Conservation (phyloP, 805 yeast genomes). For the Saccharomycopsis guyanensis region DNA sequence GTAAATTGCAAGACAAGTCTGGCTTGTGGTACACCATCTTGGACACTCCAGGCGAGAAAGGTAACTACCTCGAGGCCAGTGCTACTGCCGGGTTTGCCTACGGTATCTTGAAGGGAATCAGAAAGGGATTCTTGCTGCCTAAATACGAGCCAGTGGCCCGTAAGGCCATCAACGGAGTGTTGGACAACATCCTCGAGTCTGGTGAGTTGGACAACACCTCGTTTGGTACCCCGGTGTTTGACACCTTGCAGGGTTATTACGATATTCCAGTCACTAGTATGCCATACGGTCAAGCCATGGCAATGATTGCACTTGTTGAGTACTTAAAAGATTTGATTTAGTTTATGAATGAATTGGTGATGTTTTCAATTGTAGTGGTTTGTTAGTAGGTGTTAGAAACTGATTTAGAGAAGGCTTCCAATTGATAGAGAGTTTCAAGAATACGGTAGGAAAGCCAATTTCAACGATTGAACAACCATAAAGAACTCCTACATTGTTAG, state of each 20-base stretch:
- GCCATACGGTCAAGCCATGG: slow-evolving; percentile 35
- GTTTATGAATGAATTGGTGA: too few species aligned
- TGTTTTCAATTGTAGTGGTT: too few species aligned
- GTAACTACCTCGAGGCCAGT: slow-evolving; percentile 28
- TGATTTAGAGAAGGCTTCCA: too few species aligned
- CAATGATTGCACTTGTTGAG: slow-evolving; percentile 32
- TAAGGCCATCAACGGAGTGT: slow-evolving; percentile 30
- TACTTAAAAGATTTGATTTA: slow-evolving; percentile 10
- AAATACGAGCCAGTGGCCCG: slow-evolving; percentile 26
- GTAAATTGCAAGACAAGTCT: slow-evolving; percentile 25
- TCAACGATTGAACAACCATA: too few species aligned
- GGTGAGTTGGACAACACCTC: slow-evolving; percentile 31
- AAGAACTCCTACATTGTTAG: too few species aligned
- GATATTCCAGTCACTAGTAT: slow-evolving; percentile 31
- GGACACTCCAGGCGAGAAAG: slow-evolving; percentile 26
- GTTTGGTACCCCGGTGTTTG: slow-evolving; percentile 33
- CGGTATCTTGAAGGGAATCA: slow-evolving; percentile 30
- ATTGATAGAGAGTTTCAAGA: too few species aligned
- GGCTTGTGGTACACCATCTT: slow-evolving; percentile 32
- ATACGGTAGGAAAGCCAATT: too few species aligned
- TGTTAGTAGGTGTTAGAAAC: too few species aligned
- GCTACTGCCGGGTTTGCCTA: slow-evolving; percentile 34
- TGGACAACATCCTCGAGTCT: slow-evolving; percentile 25
- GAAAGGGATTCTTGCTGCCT: slow-evolving; percentile 25
- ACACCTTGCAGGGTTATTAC: slow-evolving; percentile 28